Evolutionary conservation across 225 moss, liverwort and hornwort species (phyloP), one percentile per base, ranked within the genome.

Genomic region (Anthoceros angustus): DNA sequence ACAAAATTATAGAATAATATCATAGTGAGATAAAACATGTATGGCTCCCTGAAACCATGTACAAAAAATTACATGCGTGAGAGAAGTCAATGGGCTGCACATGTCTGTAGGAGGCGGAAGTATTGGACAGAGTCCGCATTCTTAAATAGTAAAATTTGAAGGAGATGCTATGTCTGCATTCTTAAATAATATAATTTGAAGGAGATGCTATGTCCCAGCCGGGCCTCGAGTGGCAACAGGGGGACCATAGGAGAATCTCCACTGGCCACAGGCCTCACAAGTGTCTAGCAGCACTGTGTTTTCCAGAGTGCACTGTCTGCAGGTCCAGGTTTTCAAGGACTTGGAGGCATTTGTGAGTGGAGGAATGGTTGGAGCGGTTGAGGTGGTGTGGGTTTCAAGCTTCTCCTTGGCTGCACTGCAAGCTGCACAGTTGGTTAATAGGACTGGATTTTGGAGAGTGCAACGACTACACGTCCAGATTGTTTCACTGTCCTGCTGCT

Each of bases 241-340:
- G 42, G 89, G 85, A 70, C 98, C 98, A 69, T 87, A 77, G 8
- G 98, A 98, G 64, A 79, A 92, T 74, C 87, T 83, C 98, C 98
- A 98, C 69, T 92, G 85, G 42, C 77, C 77, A 79, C 98, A 98
- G 24, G 89, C 92, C 67, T 82, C 92, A 71, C 98, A 98, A 40
- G 86, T 89, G 50, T 77, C 75, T n/a, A 87, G 50, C 62, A 84
- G 63, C 42, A 76, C 75, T 60, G 77, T 72, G 70, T 98, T 98
- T 70, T 77, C 84, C 38, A 98, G 80, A n/a, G 98, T 98, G 67
- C 98, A 98, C 48, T 89, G 87, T 73, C 86, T 89, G 72, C 98
- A 98, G 62, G 65, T 78, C 98, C 98, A 98, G 40, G 70, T 75
- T 71, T 70, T 74, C 18, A 12, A 55, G 55, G 18, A 18, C 55